Evolutionary conservation across 495 filamentous ascomycete genomes (phyloP), one percentile per base, ranked within the genome.

Genomic region (Tuber melanosporum): DNA sequence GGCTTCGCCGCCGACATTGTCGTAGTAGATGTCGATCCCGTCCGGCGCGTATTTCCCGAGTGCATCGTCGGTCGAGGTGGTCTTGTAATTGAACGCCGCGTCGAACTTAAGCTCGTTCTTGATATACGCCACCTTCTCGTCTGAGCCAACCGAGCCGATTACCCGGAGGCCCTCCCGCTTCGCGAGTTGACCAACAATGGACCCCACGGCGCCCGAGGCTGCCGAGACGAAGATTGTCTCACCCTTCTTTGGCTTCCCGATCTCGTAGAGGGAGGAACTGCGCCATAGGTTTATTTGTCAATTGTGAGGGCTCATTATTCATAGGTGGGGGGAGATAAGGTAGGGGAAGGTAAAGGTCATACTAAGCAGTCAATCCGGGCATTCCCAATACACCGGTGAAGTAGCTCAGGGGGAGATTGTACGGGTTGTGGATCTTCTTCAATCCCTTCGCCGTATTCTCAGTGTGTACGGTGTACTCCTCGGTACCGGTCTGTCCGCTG

Each of bases 1-100:
- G 79, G 93, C 91, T 86, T 95, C 93, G 12, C 94, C 94, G 12
- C 94, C 94, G 32, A 98, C 94, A 78, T 97, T 97, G 84, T 98
- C 94, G 80, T 91, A 98, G 71, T 97, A 97, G 83, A 98, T 97
- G 82, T 97, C 93, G 71, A 98, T 88, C 17, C 94, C 95, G 44
- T 95, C 82, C 0, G 94, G 94, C 9, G 92, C 92, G 69, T 97
- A 85, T 78, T 93, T 88, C 78, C 86, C 84, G 72, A 97, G 86
- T 2, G 94, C 95, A 71, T 92, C 91, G 1, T 81, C 81, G 26
- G 91, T 87, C 80, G 89, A 89, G 85, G 91, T 91, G 39, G 87
- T 92, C 88, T 93, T 93, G 82, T 89, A 89, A 83, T 89, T 89
- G 81, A 87, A 89, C 4, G 86, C 88, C 26, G 76, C 85, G 77